phyloP scores from a whole-genome alignment of 768 basidiomycete species.

The Tricholoma saponaceum region DNA sequence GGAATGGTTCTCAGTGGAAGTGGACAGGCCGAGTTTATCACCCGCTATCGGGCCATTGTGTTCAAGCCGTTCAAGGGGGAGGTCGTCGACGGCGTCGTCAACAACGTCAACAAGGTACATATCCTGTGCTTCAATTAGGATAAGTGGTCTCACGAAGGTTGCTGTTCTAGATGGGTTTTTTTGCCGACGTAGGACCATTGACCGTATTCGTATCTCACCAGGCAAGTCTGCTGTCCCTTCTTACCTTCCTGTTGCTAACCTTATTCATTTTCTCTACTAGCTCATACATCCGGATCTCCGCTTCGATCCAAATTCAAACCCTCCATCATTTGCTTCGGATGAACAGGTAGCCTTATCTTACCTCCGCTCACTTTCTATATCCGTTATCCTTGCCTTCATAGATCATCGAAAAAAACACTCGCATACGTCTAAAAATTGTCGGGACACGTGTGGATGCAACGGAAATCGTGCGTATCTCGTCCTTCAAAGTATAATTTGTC shows the following conservation, averaged over 20 bases:
- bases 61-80: conserved; percentile 99
- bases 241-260: neutral
- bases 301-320: conserved; percentile 95
- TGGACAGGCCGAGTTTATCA: conserved; percentile 95
- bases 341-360: conserved; percentile 58
- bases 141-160: neutral
- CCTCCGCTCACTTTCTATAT: neutral
- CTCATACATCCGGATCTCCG: conserved; percentile 92
- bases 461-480: conserved; percentile 71
- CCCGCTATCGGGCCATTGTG: conserved; percentile 92
- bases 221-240: conserved; percentile 40
- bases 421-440: conserved; percentile 94
- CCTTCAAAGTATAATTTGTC: neutral
- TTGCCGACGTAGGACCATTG: conserved; percentile 92
- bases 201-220: conserved; percentile 95
- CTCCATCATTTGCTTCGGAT: conserved; percentile 92
- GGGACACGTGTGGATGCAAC: conserved; percentile 97
- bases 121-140: neutral
- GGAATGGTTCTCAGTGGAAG: conserved; percentile 90
- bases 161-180: conserved; percentile 89
- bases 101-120: conserved; percentile 90
- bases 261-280: conserved; percentile 32
- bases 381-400: conserved; percentile 22
- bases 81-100: conserved; percentile 94
- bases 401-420: conserved; percentile 93